Base-by-base conservation (phyloP, 2,329 filamentous ascomycete genomes). In the Aspergillus costaricaensis region DNA sequence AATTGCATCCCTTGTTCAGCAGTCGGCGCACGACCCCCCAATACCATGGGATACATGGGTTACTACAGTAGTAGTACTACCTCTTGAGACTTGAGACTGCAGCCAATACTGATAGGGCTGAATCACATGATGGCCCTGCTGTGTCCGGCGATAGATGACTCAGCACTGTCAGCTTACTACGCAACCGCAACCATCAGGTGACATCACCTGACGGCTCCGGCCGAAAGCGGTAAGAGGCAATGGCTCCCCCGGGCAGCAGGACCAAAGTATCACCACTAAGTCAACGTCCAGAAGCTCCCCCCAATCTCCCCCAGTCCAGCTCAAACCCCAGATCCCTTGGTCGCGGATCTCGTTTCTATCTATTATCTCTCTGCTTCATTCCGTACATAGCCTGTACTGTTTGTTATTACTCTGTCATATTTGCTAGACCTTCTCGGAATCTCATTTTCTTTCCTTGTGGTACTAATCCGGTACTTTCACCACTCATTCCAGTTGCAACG, bases 91-190 rank as follows among this genome's bases (percentile, higher is more conserved):
- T 27, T 8, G 19, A 21, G 17, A 23, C 50, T 25, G 12, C 32
- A 5, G 8, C n/a, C 10, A 44, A 55, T 55, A 44, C 41, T 49
- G 30, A 53, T 62, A 64, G 58, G 62, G 62, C 62, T 64, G 62
- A 62, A 41, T 64, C 62, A 64, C 60, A 50, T 64, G 62, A 61
- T 30, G 10, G 4, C 8, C 2, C 5, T 48, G 32, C 15, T 36
- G 32, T 36, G 8, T 19, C 14, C 52, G 19, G n/a, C 25, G 12
- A 7, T 44, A 2, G 14, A 17, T 60, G 58, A 60, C 48, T 60
- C 58, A 57, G 27, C 25, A 9, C 10, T 15, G 17, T 27, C 25
- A 21, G 23, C 12, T 55, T 39, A 19, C 52, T 38, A 50, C 25
- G 25, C 32, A 38, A 44, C 6, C 19, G 21, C 10, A 5, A 21